Evolutionary conservation across 1,284 basidiomycete genomes (phyloP).

Genomic region (Xanthoconium separans): DNA sequence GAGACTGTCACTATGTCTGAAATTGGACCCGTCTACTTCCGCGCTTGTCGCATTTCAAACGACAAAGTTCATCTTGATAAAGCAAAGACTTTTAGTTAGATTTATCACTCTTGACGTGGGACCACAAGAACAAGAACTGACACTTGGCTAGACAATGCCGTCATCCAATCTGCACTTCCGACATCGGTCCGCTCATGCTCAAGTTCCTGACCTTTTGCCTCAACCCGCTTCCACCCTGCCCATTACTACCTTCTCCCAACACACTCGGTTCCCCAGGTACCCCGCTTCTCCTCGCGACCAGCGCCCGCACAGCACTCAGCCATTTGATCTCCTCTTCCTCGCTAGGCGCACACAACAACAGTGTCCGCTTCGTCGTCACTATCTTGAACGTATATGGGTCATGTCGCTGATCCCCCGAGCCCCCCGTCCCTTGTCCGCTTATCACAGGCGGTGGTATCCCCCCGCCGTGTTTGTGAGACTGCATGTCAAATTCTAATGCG

Average conservation of each 20-base stretch:
- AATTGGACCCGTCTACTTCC: conserved; percentile 27
- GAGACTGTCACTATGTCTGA: conserved; percentile 25
- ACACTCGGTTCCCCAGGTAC: conserved; percentile 35
- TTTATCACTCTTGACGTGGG: conserved; percentile 20
- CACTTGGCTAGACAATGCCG: conserved; percentile 20
- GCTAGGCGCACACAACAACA: conserved; percentile 89
- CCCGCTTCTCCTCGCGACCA: conserved; percentile 73
- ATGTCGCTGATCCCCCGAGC: conserved; percentile 35
- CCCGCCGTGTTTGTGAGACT: conserved; percentile 40
- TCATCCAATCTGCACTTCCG: conserved; percentile 23
- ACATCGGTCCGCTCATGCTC: conserved; percentile 33
- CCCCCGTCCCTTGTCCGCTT: conserved; percentile 35
- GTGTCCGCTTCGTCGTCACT: conserved; percentile 89
- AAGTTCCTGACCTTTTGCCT: conserved; percentile 45
- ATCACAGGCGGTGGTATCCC: conserved; percentile 34
- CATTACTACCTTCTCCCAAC: conserved; percentile 25
- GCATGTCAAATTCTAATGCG: conserved; percentile 83
- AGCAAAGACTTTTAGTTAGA: neutral
- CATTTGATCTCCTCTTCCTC: conserved; percentile 99
- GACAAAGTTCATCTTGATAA: conserved; percentile 23
- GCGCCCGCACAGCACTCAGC: conserved; percentile 90
- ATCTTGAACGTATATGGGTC: conserved; percentile 83
- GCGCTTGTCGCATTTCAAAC: conserved; percentile 32
- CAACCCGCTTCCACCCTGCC: conserved; percentile 30
- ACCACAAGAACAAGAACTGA: conserved; percentile 6